phyloP scores from a whole-genome alignment of 2,329 filamentous ascomycete genomes.

The Verticillium dahliae region DNA sequence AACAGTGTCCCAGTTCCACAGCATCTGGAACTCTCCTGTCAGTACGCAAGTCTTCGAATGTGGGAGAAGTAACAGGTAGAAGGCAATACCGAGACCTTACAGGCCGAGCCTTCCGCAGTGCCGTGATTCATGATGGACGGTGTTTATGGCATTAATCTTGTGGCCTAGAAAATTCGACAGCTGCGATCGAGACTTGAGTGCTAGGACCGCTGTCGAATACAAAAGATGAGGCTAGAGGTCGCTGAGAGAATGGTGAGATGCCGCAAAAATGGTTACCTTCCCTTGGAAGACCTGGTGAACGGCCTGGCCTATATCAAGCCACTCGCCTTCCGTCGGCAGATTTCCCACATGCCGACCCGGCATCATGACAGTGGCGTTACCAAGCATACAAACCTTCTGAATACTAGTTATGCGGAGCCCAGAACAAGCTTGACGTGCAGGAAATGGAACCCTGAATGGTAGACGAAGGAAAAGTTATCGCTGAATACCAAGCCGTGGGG shows the following conservation, averaged over 20 bases:
- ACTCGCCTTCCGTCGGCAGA: neutral
- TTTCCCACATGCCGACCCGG: neutral
- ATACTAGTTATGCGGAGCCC: neutral
- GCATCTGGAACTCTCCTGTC: constrained; percentile 24
- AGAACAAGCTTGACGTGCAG: neutral
- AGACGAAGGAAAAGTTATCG: neutral
- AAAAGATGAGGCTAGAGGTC: neutral
- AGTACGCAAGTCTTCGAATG: neutral
- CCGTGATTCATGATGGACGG: constrained; percentile 13
- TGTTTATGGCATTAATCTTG: too few species aligned
- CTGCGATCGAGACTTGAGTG: too few species aligned
- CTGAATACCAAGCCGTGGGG: neutral
- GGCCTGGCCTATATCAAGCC: neutral
- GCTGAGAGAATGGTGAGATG: neutral
- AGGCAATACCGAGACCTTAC: constrained; percentile 23
- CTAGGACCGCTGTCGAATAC: neutral
- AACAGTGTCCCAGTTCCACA: constrained; percentile 37
- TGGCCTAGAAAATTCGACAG: too few species aligned
- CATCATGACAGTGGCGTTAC: neutral
- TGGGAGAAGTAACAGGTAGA: neutral
- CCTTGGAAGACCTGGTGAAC: constrained; percentile 20
- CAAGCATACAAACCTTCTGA: neutral
- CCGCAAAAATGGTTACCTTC: neutral
- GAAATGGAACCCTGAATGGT: neutral
- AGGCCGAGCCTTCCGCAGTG: constrained; percentile 14